A percentile compares a stretch with the other conserved stretches of the same genome.
Evolutionary conservation across 2,329 filamentous ascomycete species (phyloP).

Genomic region (Emmonsiellopsis sp.): DNA sequence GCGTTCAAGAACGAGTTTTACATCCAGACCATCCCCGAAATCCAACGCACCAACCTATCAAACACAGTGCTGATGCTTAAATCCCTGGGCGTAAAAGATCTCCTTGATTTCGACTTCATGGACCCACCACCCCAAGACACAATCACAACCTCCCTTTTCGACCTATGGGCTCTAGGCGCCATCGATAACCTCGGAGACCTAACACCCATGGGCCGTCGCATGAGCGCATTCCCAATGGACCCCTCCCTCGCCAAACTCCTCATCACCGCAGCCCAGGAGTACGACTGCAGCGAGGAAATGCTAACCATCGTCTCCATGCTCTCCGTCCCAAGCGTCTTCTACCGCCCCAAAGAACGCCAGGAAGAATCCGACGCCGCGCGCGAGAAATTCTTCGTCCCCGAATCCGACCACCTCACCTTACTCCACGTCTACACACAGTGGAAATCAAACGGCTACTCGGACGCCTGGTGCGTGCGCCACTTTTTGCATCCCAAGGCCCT

Average conservation of each 20-base stretch:
- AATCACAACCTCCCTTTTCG: slow-evolving; percentile 93
- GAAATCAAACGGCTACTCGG: slow-evolving; percentile 81
- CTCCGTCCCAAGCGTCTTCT: slow-evolving; percentile 92
- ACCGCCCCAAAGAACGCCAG: slow-evolving; percentile 89
- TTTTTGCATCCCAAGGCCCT: slow-evolving; percentile 94
- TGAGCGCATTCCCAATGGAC: slow-evolving; percentile 98
- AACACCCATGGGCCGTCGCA: slow-evolving; percentile 75
- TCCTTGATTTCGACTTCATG: slow-evolving; percentile 98
- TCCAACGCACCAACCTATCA: slow-evolving; percentile 89
- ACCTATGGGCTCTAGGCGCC: slow-evolving; percentile 91
- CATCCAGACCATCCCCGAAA: slow-evolving; percentile 93
- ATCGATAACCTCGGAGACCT: slow-evolving; percentile 90
- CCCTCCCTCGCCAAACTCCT: slow-evolving; percentile 89
- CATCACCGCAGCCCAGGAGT: slow-evolving; percentile 81
- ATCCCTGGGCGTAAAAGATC: slow-evolving; percentile 84
- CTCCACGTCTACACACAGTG: slow-evolving; percentile 94
- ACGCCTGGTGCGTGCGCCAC: slow-evolving; percentile 86
- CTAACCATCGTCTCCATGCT: slow-evolving; percentile 97
- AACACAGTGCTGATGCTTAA: slow-evolving; percentile 94
- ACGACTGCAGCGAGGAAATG: slow-evolving; percentile 95
- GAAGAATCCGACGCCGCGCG: slow-evolving; percentile 92
- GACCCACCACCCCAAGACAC: slow-evolving; percentile 96
- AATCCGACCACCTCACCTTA: slow-evolving; percentile 92
- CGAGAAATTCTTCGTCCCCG: slow-evolving; percentile 97
- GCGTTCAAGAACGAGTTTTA: slow-evolving; percentile 96